These are phyloP conservation scores for Candida endomychidarum DNA, from an alignment of 805 yeast species.

Conservation along the genomic window DNA sequence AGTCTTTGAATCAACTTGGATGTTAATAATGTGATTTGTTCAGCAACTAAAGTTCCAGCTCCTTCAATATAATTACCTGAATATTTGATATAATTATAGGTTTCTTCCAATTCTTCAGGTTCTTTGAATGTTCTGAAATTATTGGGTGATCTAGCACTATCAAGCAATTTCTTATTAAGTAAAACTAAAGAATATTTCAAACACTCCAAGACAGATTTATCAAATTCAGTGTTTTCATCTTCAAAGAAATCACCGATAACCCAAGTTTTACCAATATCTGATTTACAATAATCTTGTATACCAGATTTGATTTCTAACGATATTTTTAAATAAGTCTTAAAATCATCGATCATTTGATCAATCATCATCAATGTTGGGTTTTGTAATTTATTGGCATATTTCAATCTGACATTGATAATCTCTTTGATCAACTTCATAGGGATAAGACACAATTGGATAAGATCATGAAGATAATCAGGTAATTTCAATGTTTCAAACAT, in stretches of 20 bases:
- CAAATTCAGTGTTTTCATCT: conserved; percentile 49
- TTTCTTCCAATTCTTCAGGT: conserved; percentile 82
- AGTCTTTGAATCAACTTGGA: conserved; percentile 68
- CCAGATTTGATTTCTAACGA: conserved; percentile 75
- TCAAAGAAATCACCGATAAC: conserved; percentile 64
- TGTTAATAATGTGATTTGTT: conserved; percentile 66
- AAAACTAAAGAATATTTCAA: conserved; percentile 69
- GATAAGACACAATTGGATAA: conserved; percentile 66
- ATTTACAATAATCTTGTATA: conserved; percentile 56
- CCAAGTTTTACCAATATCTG: conserved; percentile 64
- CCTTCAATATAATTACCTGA: conserved; percentile 78
- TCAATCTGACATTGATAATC: conserved; percentile 67
- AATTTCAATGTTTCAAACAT: conserved; percentile 66
- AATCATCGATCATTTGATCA: conserved; percentile 88
- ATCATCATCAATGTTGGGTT: conserved; percentile 95
- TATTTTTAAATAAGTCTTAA: conserved; percentile 70
- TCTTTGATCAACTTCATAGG: conserved; percentile 82
- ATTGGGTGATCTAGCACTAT: conserved; percentile 60
- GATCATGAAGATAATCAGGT: conserved; percentile 66
- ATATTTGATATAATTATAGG: conserved; percentile 75
- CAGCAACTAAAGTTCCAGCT: conserved; percentile 79
- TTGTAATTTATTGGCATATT: conserved; percentile 72
- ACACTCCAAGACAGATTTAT: conserved; percentile 68
- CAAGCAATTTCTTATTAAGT: conserved; percentile 73
- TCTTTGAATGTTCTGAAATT: conserved; percentile 84